phyloP scores from a whole-genome alignment of 2,329 filamentous ascomycete species.

The Diaporthe australafricana region DNA sequence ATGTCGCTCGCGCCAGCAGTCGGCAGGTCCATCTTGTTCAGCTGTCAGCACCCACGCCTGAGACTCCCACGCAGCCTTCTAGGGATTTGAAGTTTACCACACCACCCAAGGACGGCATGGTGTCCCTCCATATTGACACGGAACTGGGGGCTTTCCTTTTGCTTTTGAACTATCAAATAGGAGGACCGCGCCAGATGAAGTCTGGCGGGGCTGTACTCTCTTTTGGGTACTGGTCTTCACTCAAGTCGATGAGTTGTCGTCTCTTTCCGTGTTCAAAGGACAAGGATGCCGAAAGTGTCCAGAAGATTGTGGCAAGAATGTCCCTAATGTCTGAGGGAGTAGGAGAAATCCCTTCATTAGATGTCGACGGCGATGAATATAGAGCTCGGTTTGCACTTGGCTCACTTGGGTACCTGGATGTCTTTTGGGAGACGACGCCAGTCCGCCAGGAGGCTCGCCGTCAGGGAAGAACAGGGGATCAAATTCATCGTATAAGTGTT shows the following conservation, averaged over 20 bases:
- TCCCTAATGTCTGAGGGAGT: background rate
- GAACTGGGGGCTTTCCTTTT: background rate
- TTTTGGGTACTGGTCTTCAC: slow-evolving; percentile 2
- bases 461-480: background rate
- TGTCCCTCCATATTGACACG: slow-evolving; percentile 3
- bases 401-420: background rate
- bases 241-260: background rate
- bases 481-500: slow-evolving; percentile 3
- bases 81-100: slow-evolving; percentile 1
- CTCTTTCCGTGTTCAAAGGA: background rate
- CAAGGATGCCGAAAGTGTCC: background rate
- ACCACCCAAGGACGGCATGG: background rate
- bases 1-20: slow-evolving; percentile 18
- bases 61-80: background rate
- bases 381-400: background rate
- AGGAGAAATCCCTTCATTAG: background rate
- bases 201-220: slow-evolving; percentile 4
- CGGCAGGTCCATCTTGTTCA: slow-evolving; percentile 10
- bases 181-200: background rate
- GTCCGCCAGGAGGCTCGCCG: background rate
- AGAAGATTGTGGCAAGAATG: slow-evolving; percentile 6
- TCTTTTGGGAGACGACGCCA: slow-evolving; percentile 2
- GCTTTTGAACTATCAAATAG: slow-evolving; percentile 1
- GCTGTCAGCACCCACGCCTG: background rate
- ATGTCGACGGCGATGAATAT: background rate